These are phyloP conservation scores for Fonsecaea erecta DNA, from an alignment of 2,329 filamentous ascomycete genomes.

Conservation along the genomic window DNA sequence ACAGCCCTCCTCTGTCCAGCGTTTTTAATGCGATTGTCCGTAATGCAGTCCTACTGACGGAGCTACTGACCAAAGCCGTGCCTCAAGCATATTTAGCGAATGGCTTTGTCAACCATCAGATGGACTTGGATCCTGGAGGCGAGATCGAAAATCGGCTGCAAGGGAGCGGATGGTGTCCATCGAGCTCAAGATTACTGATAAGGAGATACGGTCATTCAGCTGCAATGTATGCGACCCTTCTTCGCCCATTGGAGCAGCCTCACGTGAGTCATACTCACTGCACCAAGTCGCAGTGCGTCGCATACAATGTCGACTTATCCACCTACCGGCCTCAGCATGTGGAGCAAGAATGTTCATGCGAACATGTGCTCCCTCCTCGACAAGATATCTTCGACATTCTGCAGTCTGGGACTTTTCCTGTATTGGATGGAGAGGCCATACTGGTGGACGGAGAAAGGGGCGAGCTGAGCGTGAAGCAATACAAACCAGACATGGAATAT, in stretches of 20 bases:
- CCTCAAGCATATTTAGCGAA: neutral
- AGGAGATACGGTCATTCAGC: neutral
- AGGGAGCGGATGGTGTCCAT: neutral
- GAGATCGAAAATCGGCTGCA: neutral
- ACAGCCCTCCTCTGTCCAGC: neutral
- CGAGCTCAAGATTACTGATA: neutral
- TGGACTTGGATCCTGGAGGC: neutral
- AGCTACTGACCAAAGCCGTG: neutral
- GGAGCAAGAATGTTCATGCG: neutral
- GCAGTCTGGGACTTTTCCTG: neutral
- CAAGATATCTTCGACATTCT: neutral
- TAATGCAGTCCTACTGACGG: neutral
- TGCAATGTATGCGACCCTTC: constrained; percentile 3
- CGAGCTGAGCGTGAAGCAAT: neutral
- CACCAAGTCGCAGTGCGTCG: neutral
- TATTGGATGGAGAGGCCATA: neutral
- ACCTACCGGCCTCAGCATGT: neutral
- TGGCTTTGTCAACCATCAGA: neutral
- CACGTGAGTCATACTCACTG: neutral
- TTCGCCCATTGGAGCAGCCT: constrained; percentile 1
- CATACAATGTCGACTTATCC: neutral
- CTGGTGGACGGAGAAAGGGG: neutral
- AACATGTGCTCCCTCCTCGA: neutral
- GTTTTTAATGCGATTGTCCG: neutral
- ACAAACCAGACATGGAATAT: neutral